These are phyloP conservation scores for Acer yangbiense DNA, from an alignment of 345 rosid genomes.

Conservation along the genomic window DNA sequence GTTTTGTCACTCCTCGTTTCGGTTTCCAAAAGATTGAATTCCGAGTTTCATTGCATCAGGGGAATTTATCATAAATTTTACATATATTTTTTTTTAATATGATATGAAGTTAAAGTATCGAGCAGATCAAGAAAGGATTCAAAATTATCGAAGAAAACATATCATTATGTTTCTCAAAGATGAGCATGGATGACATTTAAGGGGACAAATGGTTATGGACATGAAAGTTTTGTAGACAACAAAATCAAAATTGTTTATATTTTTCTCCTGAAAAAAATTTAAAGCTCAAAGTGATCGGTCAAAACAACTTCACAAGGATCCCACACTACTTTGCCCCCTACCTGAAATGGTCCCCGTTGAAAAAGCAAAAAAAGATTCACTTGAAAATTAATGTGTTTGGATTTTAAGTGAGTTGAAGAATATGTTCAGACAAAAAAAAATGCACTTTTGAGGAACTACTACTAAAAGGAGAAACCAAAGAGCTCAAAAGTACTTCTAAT, in stretches of 20 bases:
- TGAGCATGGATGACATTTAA: not conserved
- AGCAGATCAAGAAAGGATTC: too few species aligned
- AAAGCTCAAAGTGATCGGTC: too few species aligned
- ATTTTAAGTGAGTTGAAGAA: not conserved
- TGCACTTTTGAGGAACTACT: not conserved
- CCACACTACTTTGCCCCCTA: not conserved
- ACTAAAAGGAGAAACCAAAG: not conserved
- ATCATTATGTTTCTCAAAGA: not conserved
- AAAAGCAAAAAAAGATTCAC: not conserved
- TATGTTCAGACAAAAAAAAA: not conserved
- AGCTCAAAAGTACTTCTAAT: too few species aligned
- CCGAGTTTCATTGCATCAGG: too few species aligned
- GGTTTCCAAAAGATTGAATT: too few species aligned
- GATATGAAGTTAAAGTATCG: too few species aligned
- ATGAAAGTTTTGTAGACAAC: not conserved
- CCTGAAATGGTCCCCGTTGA: not conserved
- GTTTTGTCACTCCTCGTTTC: too few species aligned
- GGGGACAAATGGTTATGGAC: not conserved
- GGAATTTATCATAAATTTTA: too few species aligned
- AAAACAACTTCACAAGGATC: too few species aligned
- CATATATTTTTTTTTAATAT: too few species aligned
- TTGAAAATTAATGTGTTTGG: not conserved
- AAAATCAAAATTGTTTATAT: not conserved
- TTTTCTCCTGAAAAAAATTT: too few species aligned
- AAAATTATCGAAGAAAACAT: not conserved